A percentile compares a stretch with the other conserved stretches of the same genome.
phyloP scores from a whole-genome alignment of 2,329 filamentous ascomycete species.

The Mycosphaerella sp. region DNA sequence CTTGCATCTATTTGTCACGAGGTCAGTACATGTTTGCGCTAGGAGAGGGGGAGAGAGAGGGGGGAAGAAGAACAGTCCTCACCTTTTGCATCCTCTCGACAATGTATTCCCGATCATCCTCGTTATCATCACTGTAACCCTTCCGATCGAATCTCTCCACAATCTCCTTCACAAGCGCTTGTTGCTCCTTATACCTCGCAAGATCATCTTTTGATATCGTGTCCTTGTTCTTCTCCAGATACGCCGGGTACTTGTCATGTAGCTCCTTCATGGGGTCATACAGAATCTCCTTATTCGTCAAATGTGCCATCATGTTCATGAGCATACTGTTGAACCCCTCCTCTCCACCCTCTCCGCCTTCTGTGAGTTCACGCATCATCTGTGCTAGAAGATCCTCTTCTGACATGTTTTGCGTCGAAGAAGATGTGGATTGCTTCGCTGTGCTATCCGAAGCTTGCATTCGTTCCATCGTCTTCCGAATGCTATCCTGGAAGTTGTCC shows the following conservation, averaged over 20 bases:
- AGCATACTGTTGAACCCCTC: constrained; percentile 93
- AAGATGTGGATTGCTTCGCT: constrained; percentile 69
- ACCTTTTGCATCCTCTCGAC: constrained; percentile 98
- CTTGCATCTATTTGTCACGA: constrained; percentile 74
- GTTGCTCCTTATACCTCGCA: constrained; percentile 74
- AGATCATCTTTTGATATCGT: constrained; percentile 63
- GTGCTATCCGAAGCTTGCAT: constrained; percentile 87
- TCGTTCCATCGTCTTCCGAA: constrained; percentile 87
- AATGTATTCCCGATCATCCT: constrained; percentile 79
- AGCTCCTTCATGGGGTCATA: constrained; percentile 99
- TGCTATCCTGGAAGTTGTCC: constrained; percentile 82
- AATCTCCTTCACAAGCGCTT: constrained; percentile 73
- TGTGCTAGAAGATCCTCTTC: constrained; percentile 83
- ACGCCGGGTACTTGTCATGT: constrained; percentile 82
- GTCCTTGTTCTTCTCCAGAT: constrained; percentile 74
- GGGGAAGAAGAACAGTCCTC: constrained; percentile 28
- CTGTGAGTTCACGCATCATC: constrained; percentile 82
- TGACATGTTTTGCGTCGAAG: constrained; percentile 41
- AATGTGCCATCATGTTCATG: constrained; percentile 96
- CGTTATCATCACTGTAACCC: constrained; percentile 74
- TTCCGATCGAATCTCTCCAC: constrained; percentile 79
- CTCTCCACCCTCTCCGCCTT: constrained; percentile 56
- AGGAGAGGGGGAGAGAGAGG: neutral
- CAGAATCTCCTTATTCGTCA: constrained; percentile 96
- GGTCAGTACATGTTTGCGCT: neutral